Percentiles rank a stretch among this genome's conserved stretches.
Conservation (phyloP, 2,329 filamentous ascomycete genomes). For the Helotiales sp. region DNA sequence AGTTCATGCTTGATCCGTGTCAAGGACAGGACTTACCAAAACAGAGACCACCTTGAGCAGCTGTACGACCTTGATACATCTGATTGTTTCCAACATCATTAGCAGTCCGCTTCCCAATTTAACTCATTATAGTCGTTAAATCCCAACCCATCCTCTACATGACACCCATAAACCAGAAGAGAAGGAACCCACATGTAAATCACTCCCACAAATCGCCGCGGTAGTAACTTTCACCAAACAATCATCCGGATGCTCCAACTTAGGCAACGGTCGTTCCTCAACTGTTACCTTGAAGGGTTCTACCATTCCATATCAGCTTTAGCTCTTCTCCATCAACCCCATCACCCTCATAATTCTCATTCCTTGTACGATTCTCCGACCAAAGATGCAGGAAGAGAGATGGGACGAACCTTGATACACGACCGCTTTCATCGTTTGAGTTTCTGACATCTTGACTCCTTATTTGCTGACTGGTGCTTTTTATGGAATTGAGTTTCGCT, state of each 20-base stretch:
- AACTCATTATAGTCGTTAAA: not conserved
- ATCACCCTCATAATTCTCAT: not conserved
- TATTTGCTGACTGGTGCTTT: not conserved
- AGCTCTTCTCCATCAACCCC: not conserved
- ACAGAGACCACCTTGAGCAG: slow-evolving; percentile 60
- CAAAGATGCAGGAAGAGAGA: too few species aligned
- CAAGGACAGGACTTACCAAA: slow-evolving; percentile 45
- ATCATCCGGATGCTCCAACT: slow-evolving; percentile 52
- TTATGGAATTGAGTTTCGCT: not conserved
- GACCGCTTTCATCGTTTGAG: slow-evolving; percentile 28
- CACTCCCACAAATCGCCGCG: slow-evolving; percentile 23
- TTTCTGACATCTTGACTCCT: slow-evolving; percentile 22
- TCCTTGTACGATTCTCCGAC: too few species aligned
- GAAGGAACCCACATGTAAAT: too few species aligned
- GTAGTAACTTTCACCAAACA: slow-evolving; percentile 47
- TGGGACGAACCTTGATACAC: slow-evolving; percentile 22
- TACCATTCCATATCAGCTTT: slow-evolving; percentile 12
- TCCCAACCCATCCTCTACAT: too few species aligned
- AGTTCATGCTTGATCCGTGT: too few species aligned
- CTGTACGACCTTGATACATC: slow-evolving; percentile 67
- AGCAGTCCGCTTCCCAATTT: not conserved
- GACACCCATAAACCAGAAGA: too few species aligned
- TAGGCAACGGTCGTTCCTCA: slow-evolving; percentile 57
- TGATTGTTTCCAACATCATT: too few species aligned
- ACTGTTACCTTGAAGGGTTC: slow-evolving; percentile 50